Percentiles rank a stretch among this genome's conserved stretches.
phyloP scores from a whole-genome alignment of 139 green algal genomes.

The Mesotaenium endlicherianum region DNA sequence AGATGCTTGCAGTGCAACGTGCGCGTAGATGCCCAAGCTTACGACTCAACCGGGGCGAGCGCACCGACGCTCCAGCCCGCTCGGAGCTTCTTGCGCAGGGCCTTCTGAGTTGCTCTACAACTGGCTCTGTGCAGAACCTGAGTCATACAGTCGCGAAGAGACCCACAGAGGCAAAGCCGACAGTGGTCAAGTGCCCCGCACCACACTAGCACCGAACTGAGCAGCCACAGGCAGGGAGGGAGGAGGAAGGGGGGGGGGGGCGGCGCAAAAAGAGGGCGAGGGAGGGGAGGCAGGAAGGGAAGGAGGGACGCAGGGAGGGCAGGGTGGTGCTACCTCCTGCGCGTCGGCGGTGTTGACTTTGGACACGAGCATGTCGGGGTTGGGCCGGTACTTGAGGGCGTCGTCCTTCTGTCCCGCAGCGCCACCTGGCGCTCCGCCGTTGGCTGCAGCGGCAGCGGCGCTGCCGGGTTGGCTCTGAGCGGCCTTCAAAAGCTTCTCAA shows the following conservation, averaged over 20 bases:
- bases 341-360: slow-evolving; percentile 26
- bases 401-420: slow-evolving; percentile 58
- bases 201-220: background rate
- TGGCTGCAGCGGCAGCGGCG: background rate
- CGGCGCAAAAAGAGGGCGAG: background rate
- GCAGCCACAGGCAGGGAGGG: background rate
- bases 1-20: too few species aligned
- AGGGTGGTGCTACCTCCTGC: background rate
- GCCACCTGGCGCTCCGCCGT: background rate
- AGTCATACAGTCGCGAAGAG: too few species aligned
- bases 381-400: slow-evolving; percentile 57
- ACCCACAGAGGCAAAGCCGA: too few species aligned
- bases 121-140: too few species aligned
- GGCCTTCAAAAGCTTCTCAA: slow-evolving; percentile 88
- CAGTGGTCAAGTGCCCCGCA: too few species aligned
- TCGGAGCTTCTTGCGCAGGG: too few species aligned
- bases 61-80: too few species aligned
- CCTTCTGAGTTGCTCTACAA: too few species aligned
- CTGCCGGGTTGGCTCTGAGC: background rate
- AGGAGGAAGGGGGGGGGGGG: background rate
- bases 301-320: background rate
- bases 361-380: slow-evolving; percentile 71
- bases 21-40: too few species aligned
- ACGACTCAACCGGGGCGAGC: too few species aligned
- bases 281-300: background rate